A percentile compares a stretch with the other conserved stretches of the same genome.
phyloP scores from a whole-genome alignment of 148 eudicot genomes.

The Vaccinium vitisidaea region DNA sequence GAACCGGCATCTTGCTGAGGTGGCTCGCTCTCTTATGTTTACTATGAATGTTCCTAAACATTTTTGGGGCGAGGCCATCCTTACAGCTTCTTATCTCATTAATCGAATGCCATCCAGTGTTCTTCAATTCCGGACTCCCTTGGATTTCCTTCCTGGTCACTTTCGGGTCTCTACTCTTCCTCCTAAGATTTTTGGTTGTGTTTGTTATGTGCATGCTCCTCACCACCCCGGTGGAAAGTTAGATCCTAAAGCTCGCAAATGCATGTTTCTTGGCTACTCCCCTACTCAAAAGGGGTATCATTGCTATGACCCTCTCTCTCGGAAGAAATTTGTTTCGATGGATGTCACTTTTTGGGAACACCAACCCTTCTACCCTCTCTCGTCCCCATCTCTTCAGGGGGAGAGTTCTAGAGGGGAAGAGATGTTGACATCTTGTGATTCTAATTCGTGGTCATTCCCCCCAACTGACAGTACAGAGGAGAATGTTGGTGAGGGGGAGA shows the following conservation, averaged over 20 bases:
- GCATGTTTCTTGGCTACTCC: not conserved
- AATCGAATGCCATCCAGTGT: not conserved
- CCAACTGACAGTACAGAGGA: no score
- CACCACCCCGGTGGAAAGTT: not conserved
- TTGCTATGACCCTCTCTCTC: not conserved
- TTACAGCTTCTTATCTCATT: not conserved
- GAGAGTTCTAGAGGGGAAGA: no score
- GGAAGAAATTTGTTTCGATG: not conserved
- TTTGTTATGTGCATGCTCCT: not conserved
- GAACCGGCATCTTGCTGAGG: not conserved
- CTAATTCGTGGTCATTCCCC: no score
- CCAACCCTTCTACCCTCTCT: no score
- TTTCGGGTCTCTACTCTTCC: not conserved
- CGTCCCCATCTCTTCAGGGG: no score
- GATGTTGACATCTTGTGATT: no score
- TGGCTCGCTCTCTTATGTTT: not conserved
- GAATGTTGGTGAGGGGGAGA: no score
- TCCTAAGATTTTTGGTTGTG: not conserved
- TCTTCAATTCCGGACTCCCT: not conserved
- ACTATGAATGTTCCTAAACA: not conserved
- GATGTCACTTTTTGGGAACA: not conserved
- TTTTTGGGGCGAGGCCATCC: not conserved
- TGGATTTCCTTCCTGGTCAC: not conserved
- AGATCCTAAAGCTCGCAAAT: not conserved
- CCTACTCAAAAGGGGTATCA: not conserved